Evolutionary conservation across 345 rosid genomes (phyloP), one percentile per base, ranked within the genome.

Genomic region (Bruguiera sexangula): DNA sequence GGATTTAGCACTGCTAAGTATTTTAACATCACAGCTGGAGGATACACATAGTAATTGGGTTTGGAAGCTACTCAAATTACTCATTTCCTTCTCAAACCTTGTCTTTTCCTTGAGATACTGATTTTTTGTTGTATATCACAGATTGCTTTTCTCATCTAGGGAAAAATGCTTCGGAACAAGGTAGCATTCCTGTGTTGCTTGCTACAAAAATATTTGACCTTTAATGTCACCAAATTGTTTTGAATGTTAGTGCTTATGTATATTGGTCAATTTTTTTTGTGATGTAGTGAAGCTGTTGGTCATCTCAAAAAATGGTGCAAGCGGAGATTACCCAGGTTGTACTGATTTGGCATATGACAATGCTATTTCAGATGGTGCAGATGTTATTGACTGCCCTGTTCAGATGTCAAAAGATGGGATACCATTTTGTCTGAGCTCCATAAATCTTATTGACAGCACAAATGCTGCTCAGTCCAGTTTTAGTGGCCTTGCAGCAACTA

Each of bases 321-420:
- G 99, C 67, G 99, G 96, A 63, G 96, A 95, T 79, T 88, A 71
- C 77, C 93, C 96, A 59, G 86, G 90, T 48, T 87, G 97, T 71
- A 92, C 96, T 18, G 82, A 92, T 79, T 50, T 76, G 83, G 97
- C 97, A 58, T 95, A 95, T 76, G 43, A 31, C 64, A 74, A 76
- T 30, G 99, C 99, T 63, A 86, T 95, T 71, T 50, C 67, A 57
- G 93, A 84, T 73, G 96, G 89, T 60, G 85, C 83, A 37, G 85
- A 95, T 76, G 57, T 95, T 73, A 80, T 90, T 6, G 97, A 88
- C 71, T 95, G 99, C 67, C 81, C 96, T 62, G 84, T 95, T 71
- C 99, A 95, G 83, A 78, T 95, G 76, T 86, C 99, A 13, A 79
- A 82, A 68, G 97, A 92, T 37, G 85, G 85, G 67, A 65, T 69